Evolutionary conservation across 116 monocot genomes (phyloP).

Genomic region (Iris pallida): DNA sequence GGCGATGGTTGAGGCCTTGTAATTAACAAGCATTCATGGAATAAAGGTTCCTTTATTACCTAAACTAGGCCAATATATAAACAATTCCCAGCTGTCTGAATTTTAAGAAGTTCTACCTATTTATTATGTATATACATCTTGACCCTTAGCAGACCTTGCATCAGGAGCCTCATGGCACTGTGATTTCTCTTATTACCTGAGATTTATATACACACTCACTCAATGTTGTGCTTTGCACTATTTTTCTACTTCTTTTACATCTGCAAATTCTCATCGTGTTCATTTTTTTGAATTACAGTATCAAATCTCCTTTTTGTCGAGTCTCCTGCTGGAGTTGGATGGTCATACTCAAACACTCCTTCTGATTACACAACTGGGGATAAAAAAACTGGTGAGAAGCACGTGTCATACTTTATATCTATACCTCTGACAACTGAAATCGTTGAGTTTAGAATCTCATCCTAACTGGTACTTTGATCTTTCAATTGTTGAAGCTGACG

Average conservation of each 20-base stretch:
- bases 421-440: not conserved
- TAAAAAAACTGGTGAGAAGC: conserved; percentile 33
- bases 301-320: conserved; percentile 80
- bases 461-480: conserved; percentile 3
- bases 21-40: conserved; percentile 75
- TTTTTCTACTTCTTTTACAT: not conserved
- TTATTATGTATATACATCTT: not conserved
- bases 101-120: no score
- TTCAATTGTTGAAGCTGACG: conserved; percentile 50
- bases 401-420: not conserved
- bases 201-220: no score
- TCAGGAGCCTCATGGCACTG: no score
- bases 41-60: conserved; percentile 46
- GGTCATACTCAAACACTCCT: conserved; percentile 63
- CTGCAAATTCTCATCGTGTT: not conserved
- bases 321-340: conserved; percentile 84
- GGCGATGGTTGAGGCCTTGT: conserved; percentile 75
- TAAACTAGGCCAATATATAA: not conserved
- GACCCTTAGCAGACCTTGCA: not conserved
- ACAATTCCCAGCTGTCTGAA: no score
- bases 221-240: not conserved
- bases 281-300: conserved; percentile 16
- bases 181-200: no score
- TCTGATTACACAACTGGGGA: conserved; percentile 60
- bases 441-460: not conserved